phyloP scores from a whole-genome alignment of 2,329 filamentous ascomycete genomes.

The Bertia moriformis region DNA sequence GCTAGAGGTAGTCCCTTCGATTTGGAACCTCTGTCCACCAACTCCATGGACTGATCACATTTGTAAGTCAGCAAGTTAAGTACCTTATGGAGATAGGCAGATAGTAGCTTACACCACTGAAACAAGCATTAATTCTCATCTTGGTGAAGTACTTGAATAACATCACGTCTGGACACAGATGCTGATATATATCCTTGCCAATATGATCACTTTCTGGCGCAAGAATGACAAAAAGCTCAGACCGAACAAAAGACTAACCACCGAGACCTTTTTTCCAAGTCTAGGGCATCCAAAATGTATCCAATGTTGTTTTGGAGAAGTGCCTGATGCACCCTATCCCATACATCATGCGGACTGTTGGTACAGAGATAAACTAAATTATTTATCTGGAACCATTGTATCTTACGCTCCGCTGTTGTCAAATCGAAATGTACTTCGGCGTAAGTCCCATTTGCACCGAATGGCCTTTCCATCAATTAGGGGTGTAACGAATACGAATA shows the following conservation, averaged over 20 bases:
- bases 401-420: no score
- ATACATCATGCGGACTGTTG: conserved; percentile 1
- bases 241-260: background rate
- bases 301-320: background rate
- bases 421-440: no score
- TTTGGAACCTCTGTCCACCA: no score
- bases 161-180: background rate
- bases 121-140: background rate
- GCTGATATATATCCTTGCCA: background rate
- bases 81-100: no score
- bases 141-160: background rate
- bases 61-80: no score
- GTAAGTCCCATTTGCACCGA: no score
- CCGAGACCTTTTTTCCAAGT: background rate
- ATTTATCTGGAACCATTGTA: no score
- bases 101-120: background rate
- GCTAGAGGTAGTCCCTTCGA: no score
- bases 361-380: no score
- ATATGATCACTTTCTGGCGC: background rate
- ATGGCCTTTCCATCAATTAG: no score
- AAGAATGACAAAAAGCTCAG: background rate
- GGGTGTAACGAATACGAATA: no score
- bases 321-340: background rate
- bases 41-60: no score
- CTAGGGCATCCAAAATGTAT: background rate